These are phyloP conservation scores for Tuber magnatum DNA, from an alignment of 495 filamentous ascomycete species.

Conservation along the genomic window DNA sequence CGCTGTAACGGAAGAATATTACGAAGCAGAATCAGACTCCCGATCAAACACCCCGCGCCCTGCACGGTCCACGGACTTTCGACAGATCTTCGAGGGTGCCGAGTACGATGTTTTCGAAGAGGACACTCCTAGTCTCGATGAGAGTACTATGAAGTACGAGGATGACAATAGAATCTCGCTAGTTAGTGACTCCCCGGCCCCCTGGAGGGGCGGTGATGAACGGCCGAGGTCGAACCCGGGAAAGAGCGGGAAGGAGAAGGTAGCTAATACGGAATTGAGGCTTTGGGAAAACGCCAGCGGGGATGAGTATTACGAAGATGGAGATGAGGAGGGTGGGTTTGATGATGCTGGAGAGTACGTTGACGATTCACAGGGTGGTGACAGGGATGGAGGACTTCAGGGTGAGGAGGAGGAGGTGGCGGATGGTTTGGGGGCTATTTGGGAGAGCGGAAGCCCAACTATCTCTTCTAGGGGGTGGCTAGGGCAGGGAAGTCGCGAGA, in stretches of 20 bases:
- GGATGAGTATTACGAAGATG: slow-evolving; percentile 13
- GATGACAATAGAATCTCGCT: slow-evolving; percentile 27
- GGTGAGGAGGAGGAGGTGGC: slow-evolving; percentile 22
- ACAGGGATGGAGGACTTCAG: slow-evolving; percentile 23
- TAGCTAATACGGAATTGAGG: slow-evolving; percentile 27
- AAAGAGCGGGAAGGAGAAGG: slow-evolving; percentile 26
- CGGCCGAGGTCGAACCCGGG: slow-evolving; percentile 11
- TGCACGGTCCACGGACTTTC: slow-evolving; percentile 27
- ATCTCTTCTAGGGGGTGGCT: slow-evolving; percentile 31
- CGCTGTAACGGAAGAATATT: not conserved
- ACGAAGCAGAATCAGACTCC: slow-evolving; percentile 1
- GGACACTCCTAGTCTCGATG: slow-evolving; percentile 27
- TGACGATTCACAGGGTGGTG: slow-evolving; percentile 16
- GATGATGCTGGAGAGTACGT: slow-evolving; percentile 17
- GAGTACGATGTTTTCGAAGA: slow-evolving; percentile 33
- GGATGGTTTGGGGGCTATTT: slow-evolving; percentile 14
- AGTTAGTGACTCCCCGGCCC: slow-evolving; percentile 20
- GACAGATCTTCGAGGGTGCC: slow-evolving; percentile 25
- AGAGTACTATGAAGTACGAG: slow-evolving; percentile 21
- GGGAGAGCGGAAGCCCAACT: slow-evolving; percentile 29
- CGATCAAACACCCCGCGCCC: slow-evolving; percentile 4
- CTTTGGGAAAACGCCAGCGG: slow-evolving; percentile 26
- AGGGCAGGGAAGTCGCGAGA: not conserved
- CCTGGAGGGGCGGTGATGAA: slow-evolving; percentile 16
- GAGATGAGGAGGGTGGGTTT: slow-evolving; percentile 9